Evolutionary conservation across 176 grass and related monocot species (phyloP), one percentile per base, ranked within the genome.

Genomic region (Avena insularis): DNA sequence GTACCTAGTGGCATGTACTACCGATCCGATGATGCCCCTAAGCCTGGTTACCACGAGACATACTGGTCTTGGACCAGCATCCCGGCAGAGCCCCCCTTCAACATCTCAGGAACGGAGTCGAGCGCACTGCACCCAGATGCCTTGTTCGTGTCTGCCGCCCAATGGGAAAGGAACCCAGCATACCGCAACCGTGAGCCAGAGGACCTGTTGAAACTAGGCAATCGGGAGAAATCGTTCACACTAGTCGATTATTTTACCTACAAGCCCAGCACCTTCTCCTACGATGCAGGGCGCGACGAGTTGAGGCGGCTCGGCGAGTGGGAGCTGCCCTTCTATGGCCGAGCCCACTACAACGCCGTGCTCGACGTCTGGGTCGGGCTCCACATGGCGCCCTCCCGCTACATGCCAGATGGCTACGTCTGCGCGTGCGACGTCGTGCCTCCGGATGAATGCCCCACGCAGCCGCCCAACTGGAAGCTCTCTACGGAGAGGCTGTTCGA

Each of bases 21-120:
- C 8, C 36, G 0, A 16, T 11, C 23, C 1, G 45, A 27, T 29
- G 71, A 15, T 27, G 71, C 21, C n/a, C 45, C 60, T 4, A 1
- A 3, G 9, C 60, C 17, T 57, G 55, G 53, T 56, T 56, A 17
- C 53, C 55, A 57, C 17, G 17, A 19, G 55, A 57, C 17, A 16
- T 8, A 47, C 43, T 75, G n/a, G 71, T 75, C 71, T 15, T 75
- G 71, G 71, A 75, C 12, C n/a, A 75, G 46, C 21, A 8, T 75
- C 12, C 71, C 71, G 12, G 3, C 71, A 3, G 12, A 5, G 2
- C 68, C 6, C 13, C 45, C 71, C 12, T 49, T 74, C 46, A 2
- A 14, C 2, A 6, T 14, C 40, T 74, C n/a, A 6, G 0, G n/a
- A 0, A 48, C 5, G 11, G 2, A 6, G 19, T 74, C n/a, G 21